Evolutionary conservation across 2,329 filamentous ascomycete species (phyloP), one percentile per base, ranked within the genome.

Genomic region (Grosmannia penicillata): DNA sequence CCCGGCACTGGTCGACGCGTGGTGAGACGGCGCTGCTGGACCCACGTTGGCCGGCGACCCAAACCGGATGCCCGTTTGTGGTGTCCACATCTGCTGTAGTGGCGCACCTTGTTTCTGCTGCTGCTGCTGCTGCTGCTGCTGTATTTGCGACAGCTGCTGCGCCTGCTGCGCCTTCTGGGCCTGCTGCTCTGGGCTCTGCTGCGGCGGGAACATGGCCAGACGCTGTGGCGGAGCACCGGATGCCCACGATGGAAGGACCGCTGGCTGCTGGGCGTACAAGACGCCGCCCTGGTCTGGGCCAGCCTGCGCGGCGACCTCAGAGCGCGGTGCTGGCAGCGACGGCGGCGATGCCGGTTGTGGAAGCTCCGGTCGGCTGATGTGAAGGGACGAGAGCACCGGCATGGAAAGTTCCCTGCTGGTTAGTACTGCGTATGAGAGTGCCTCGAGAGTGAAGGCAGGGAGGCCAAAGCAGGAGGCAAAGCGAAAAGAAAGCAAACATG

Each of bases 1-100:
- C 17, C 3, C 22, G 18, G 3, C 17, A 10, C 17, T 19, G 17
- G 4, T 21, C 17, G 33, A n/a, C 8, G n/a, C 9, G 11, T 15
- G 21, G 15, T 10, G 33, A 7, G 19, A 27, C 33, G 19, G n/a
- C 46, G 47, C 15, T 48, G 52, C 23, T 49, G 51, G n/a, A n/a
- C 28, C 49, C 44, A 38, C 47, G 49, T 28, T 28, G 53, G 45
- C 15, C 48, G 60, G 45, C 4, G 61, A 68, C 1, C 72, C 73
- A 56, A 94, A 93, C 41, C 76, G 78, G 49, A 93, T 91, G 0
- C 80, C 82, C 66, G 83, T 78, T 3, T 79, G 77, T 0, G 85
- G 83, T 39, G 74, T 78, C 86, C 86, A 94, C 54, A 82, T 75
- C 7, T 37, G 44, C 27, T 42, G 45, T 26, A 37, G 40, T 8